These are phyloP conservation scores for Helicocarpus griseus DNA, from an alignment of 2,329 filamentous ascomycete species.

Conservation along the genomic window DNA sequence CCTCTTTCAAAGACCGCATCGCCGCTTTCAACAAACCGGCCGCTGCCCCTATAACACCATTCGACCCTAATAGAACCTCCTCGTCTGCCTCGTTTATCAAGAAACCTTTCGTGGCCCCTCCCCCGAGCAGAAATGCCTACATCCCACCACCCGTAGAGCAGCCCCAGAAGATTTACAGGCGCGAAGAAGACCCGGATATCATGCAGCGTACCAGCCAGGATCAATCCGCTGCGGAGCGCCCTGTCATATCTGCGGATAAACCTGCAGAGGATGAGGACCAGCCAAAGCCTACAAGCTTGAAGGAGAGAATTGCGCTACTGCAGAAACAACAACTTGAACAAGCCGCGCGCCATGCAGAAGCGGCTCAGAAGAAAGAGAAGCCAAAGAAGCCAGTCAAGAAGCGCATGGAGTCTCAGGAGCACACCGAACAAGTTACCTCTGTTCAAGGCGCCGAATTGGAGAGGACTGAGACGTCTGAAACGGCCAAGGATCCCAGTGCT, in stretches of 20 bases:
- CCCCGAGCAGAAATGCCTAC: conserved; percentile 85
- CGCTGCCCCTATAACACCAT: conserved; percentile 77
- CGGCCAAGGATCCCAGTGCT: conserved; percentile 26
- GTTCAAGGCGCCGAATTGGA: conserved; percentile 21
- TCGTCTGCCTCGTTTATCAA: conserved; percentile 68
- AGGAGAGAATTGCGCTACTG: conserved; percentile 86
- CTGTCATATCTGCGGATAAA: conserved; percentile 14
- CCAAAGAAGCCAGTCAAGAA: conserved; percentile 68
- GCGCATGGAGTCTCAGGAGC: conserved; percentile 37
- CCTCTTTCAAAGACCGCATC: conserved; percentile 88
- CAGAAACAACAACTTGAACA: conserved; percentile 92
- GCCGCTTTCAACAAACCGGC: conserved; percentile 91
- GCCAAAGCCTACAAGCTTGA: conserved; percentile 85
- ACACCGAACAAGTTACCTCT: conserved; percentile 17
- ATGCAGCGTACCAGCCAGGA: conserved; percentile 21
- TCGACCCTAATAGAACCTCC: conserved; percentile 61
- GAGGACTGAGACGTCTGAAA: conserved; percentile 23
- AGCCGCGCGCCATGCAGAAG: conserved; percentile 69
- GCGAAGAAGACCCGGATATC: conserved; percentile 68
- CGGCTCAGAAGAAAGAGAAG: conserved; percentile 74
- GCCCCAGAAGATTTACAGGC: conserved; percentile 65
- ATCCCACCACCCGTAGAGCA: conserved; percentile 66
- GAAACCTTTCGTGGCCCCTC: conserved; percentile 93
- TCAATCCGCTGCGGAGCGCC: background rate
- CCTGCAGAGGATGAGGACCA: conserved; percentile 54